Base-by-base conservation (phyloP, 2,329 filamentous ascomycete species). In the Colletotrichum sp. region DNA sequence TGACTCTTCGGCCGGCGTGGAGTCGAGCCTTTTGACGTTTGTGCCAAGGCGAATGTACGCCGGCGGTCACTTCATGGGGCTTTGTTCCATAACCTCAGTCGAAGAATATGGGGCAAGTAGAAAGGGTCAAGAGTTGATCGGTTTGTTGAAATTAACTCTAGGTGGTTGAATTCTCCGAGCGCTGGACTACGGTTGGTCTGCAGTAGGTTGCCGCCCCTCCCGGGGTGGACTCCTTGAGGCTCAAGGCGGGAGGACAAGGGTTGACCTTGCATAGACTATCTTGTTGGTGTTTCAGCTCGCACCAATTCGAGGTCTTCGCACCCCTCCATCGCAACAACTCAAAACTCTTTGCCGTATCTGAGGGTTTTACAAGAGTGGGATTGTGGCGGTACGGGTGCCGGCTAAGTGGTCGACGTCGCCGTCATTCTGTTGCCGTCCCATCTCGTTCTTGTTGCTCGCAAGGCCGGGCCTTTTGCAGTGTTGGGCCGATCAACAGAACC, bases 241-340 rank as follows among this genome's bases (percentile, higher is more conserved):
- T 73, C 71, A 67, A 51, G 71, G 55, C 67, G 51, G 29, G 38
- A n/a, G 70, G 62, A 66, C 68, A 55, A 72, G 70, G 75, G 54
- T 54, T 67, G 59, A 54, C 75, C 61, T 75, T 74, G 59, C 55
- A 75, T 73, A 38, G 57, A 70, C 34, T 64, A 67, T 31, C 29
- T 27, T 62, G 11, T 29, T 29, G 70, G 31, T 47, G 75, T 75
- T 70, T 75, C 73, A 75, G 66, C 69, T 74, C 58, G 36, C 66
- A 61, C 72, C 64, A 72, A 69, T 59, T 69, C 58, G 64, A 73
- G 72, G 58, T 36, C 72, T 68, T 62, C 57, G 51, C 72, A 47
- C 43, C 63, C 69, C 64, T 69, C 70, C 72, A 72, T 74, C 70
- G 64, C 72, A 72, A 65, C 63, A 69, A 74, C 69, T 73, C 72